Percentiles rank a stretch among this genome's conserved stretches.
These are phyloP conservation scores for Phialemoniopsis sp. DNA, from an alignment of 2,329 filamentous ascomycete species.

Conservation along the genomic window DNA sequence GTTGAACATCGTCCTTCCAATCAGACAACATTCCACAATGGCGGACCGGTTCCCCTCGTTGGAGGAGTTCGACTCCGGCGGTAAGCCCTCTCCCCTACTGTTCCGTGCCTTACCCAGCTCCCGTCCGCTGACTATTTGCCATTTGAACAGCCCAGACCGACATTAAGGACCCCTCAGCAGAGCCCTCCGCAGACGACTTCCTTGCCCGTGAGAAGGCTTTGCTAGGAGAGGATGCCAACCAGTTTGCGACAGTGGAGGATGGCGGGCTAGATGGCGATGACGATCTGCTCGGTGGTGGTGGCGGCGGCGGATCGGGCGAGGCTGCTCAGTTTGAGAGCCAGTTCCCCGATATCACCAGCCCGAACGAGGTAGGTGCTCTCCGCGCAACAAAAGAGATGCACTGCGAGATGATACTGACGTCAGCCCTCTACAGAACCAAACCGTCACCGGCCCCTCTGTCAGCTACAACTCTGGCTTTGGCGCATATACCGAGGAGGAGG, in stretches of 20 bases:
- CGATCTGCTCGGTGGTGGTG: slow-evolving; percentile 66
- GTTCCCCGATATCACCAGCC: slow-evolving; percentile 72
- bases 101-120: slow-evolving; percentile 8
- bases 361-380: slow-evolving; percentile 58
- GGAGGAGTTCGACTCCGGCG: slow-evolving; percentile 70
- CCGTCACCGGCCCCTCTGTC: slow-evolving; percentile 71
- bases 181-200: slow-evolving; percentile 73
- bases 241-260: slow-evolving; percentile 79
- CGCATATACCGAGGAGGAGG: slow-evolving; percentile 59
- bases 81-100: slow-evolving; percentile 30
- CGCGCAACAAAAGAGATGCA: neutral
- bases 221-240: slow-evolving; percentile 87
- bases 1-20: no score
- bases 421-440: slow-evolving; percentile 16
- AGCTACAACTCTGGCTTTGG: slow-evolving; percentile 60
- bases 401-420: neutral
- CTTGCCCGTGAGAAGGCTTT: slow-evolving; percentile 85
- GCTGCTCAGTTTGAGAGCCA: slow-evolving; percentile 72
- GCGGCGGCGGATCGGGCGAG: slow-evolving; percentile 34
- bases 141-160: slow-evolving; percentile 60
- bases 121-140: slow-evolving; percentile 11
- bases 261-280: slow-evolving; percentile 64
- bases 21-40: slow-evolving; percentile 42
- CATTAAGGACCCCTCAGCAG: slow-evolving; percentile 51
- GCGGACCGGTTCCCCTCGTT: slow-evolving; percentile 76